Evolutionary conservation across 1,284 basidiomycete species (phyloP), one percentile per base, ranked within the genome.

Genomic region (Schizophyllum amplum): DNA sequence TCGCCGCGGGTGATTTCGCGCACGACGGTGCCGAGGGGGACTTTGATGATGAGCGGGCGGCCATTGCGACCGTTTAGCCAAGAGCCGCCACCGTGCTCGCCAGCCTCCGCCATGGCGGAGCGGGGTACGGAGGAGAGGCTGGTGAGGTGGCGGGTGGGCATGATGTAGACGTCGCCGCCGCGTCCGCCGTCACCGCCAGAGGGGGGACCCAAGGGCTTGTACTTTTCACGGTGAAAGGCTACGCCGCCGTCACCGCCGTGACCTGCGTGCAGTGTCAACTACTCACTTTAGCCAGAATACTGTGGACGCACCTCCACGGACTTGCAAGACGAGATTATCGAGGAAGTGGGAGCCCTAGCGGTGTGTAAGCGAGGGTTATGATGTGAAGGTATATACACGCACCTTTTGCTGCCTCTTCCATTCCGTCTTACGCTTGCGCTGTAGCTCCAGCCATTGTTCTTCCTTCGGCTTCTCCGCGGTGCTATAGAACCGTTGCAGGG

Each of bases 11-110:
- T 65, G 47, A 94, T 76, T 65, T 95, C 87, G 33, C 83, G 81
- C 4, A 98, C 85, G 57, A 97, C 83, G 0, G 94, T 98, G 0
- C 94, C 94, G 0, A 95, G 71, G 0, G 94, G 95, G 0, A 98
- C 92, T 42, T 79, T 75, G 55, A 98, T 80, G 46, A 92, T 73
- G 2, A 84, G 75, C 13, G 94, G 91, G 1, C 79, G 68, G 0
- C 85, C 92, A 55, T 81, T 80, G 61, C 79, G 80, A 1, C 95
- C 95, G 65, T 92, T 90, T 63, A 84, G 84, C 84, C 89, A 94
- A 13, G 88, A 85, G 0, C 95, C 93, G 56, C 83, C 80, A 7
- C 94, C 94, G 57, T 86, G 72, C 0, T 72, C 75, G 7, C 94
- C 95, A 22, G 81, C 71, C 1, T 79, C 75, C 0, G 83, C 94